Evolutionary conservation across 73 alveolate genomes (phyloP).

Genomic region (Paramecium tetraurelia): DNA sequence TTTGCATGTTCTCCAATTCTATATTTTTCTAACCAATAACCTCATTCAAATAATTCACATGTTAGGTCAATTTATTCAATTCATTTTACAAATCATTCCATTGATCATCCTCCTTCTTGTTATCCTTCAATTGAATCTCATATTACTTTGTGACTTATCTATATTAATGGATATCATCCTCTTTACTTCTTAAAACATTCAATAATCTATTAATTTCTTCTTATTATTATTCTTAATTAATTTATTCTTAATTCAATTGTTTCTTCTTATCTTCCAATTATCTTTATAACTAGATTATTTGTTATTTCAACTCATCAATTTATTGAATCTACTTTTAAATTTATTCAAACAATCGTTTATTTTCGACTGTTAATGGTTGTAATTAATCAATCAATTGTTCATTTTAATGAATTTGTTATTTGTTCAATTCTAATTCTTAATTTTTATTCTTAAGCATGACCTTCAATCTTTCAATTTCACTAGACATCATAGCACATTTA

Average conservation of each 20-base stretch:
- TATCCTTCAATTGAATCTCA: not conserved
- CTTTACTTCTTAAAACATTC: not conserved
- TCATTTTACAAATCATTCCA: slow-evolving; percentile 5
- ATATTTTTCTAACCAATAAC: not conserved
- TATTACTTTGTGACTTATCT: not conserved
- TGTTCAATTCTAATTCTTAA: not conserved
- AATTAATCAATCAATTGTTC: not conserved
- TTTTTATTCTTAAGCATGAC: not conserved
- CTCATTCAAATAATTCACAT: not conserved
- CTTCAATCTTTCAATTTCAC: slow-evolving; percentile 32
- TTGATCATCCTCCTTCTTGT: not conserved
- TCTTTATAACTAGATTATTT: not conserved
- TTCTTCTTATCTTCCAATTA: not conserved
- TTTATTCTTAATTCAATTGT: not conserved
- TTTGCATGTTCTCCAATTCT: not conserved
- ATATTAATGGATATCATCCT: not conserved
- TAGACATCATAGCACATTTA: not conserved
- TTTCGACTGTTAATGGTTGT: not conserved
- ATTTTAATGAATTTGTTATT: not conserved
- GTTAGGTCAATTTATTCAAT: not conserved
- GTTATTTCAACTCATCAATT: not conserved
- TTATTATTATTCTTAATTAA: not conserved
- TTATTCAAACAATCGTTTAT: slow-evolving; percentile 13
- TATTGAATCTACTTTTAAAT: not conserved
- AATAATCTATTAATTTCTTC: not conserved